These are phyloP conservation scores for Cercophora newfieldiana DNA, from an alignment of 495 filamentous ascomycete species.

Conservation along the genomic window DNA sequence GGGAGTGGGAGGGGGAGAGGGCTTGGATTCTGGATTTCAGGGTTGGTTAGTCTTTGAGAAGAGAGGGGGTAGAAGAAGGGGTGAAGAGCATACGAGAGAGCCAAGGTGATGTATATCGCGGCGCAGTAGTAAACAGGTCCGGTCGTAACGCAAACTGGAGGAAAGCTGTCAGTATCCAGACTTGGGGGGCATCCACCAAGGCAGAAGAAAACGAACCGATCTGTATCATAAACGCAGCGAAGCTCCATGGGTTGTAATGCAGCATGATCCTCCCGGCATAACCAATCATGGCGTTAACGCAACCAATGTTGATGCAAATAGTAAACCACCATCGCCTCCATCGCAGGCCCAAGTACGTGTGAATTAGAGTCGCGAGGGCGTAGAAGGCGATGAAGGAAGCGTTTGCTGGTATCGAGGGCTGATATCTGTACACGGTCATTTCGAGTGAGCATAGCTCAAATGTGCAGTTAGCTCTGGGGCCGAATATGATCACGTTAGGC, in stretches of 20 bases:
- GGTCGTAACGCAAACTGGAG: slow-evolving; percentile 41
- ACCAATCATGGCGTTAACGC: slow-evolving; percentile 39
- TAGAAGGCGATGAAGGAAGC: slow-evolving; percentile 25
- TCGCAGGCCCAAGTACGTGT: slow-evolving; percentile 31
- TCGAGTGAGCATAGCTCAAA: slow-evolving; percentile 30
- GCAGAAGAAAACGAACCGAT: slow-evolving; percentile 33
- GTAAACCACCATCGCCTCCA: slow-evolving; percentile 37
- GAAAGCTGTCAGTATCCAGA: background rate
- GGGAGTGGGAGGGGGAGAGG: slow-evolving; percentile 38
- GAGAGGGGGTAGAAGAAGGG: background rate
- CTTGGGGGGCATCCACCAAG: no score
- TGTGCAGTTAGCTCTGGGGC: slow-evolving; percentile 31
- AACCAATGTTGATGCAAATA: slow-evolving; percentile 33
- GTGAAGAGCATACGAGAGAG: slow-evolving; percentile 19
- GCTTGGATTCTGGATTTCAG: slow-evolving; percentile 39
- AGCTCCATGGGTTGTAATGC: slow-evolving; percentile 43
- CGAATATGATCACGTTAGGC: slow-evolving; percentile 21
- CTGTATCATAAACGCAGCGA: slow-evolving; percentile 44
- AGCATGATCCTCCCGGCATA: slow-evolving; percentile 46
- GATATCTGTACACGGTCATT: slow-evolving; percentile 26
- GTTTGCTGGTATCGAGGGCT: slow-evolving; percentile 26
- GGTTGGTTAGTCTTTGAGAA: background rate
- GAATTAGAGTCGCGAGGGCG: slow-evolving; percentile 11
- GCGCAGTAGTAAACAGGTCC: background rate
- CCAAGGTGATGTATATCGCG: slow-evolving; percentile 1